A percentile compares a stretch with the other conserved stretches of the same genome.
These are phyloP conservation scores for Sugiyamaella xylanicola DNA, from an alignment of 1,139 yeast species.

Conservation along the genomic window DNA sequence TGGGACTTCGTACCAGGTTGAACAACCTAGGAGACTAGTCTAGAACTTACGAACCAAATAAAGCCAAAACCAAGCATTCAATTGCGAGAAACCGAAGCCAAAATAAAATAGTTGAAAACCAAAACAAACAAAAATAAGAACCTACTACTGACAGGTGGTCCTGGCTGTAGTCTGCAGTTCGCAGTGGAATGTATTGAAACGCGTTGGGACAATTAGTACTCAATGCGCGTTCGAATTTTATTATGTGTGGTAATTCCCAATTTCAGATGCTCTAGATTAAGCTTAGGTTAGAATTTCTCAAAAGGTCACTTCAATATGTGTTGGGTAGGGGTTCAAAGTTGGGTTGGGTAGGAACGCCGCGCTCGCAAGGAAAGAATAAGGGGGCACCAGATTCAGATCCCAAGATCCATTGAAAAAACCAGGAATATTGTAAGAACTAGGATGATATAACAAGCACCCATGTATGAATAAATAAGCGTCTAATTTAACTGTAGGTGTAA, in stretches of 20 bases:
- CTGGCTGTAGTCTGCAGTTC: neutral
- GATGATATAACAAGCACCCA: too few relatives aligned
- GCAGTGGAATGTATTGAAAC: neutral
- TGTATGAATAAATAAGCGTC: too few relatives aligned
- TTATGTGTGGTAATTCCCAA: neutral
- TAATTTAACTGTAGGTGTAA: too few relatives aligned
- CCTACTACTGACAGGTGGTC: neutral
- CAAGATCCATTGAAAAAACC: too few relatives aligned
- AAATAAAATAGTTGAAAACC: neutral
- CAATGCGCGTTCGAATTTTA: neutral
- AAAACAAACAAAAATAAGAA: neutral
- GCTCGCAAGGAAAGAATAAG: neutral
- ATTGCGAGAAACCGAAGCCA: neutral
- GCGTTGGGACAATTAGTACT: neutral
- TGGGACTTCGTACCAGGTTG: too few relatives aligned
- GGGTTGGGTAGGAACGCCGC: neutral
- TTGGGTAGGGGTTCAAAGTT: neutral
- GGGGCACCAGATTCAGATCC: neutral
- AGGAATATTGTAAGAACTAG: too few relatives aligned
- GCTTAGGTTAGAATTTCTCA: conserved; percentile 5
- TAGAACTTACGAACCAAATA: neutral
- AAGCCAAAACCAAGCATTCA: neutral
- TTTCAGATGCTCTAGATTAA: neutral
- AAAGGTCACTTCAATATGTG: neutral
- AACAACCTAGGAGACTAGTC: too few relatives aligned